Evolutionary conservation across 306 rosid species (phyloP).

Genomic region (Corylus avellana): DNA sequence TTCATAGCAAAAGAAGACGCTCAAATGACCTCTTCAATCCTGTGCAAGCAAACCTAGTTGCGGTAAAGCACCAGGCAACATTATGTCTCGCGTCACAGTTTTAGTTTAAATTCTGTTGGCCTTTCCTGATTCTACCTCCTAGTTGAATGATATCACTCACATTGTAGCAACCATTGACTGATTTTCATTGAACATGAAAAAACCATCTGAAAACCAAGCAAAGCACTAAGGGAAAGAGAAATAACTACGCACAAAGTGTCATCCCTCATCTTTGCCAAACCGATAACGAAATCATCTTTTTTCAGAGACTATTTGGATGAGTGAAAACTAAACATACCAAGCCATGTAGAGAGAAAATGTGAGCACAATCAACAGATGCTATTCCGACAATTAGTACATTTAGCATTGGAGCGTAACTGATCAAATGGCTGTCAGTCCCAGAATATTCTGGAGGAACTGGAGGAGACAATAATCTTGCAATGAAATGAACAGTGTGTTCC

Average conservation of each 20-base stretch:
- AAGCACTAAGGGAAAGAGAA: neutral
- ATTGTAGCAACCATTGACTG: conserved; percentile 1
- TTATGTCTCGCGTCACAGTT: neutral
- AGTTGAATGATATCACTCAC: conserved; percentile 1
- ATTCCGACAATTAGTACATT: conserved; percentile 83
- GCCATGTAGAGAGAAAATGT: conserved; percentile 91
- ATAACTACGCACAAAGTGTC: neutral
- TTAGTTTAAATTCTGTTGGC: neutral
- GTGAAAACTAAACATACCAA: conserved; percentile 57
- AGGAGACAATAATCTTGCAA: conserved; percentile 83
- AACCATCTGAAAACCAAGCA: neutral
- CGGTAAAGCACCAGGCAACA: neutral
- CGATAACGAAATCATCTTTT: neutral
- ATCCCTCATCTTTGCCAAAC: conserved; percentile 13
- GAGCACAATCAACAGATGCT: conserved; percentile 87
- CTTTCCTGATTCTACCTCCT: neutral
- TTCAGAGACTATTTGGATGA: too few species aligned
- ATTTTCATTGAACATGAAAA: conserved; percentile 6
- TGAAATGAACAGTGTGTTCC: conserved; percentile 89
- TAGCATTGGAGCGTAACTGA: conserved; percentile 76
- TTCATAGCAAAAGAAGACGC: neutral
- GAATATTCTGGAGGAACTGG: conserved; percentile 62
- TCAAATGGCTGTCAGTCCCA: conserved; percentile 72
- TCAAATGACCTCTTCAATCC: neutral
- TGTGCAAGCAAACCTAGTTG: neutral